phyloP scores from a whole-genome alignment of 2,329 filamentous ascomycete genomes.

The Botrytis medusae region DNA sequence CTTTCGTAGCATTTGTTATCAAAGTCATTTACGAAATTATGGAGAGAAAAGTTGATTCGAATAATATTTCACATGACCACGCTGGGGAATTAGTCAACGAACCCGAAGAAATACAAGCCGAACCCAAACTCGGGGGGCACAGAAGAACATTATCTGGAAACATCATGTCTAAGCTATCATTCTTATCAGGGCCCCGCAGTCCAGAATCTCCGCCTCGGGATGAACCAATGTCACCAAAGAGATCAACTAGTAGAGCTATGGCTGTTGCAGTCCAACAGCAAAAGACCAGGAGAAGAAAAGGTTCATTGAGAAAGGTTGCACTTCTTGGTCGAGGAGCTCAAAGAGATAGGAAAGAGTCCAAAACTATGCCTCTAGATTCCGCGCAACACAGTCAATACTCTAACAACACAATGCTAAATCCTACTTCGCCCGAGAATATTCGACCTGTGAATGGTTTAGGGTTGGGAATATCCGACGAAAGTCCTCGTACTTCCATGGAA shows the following conservation, averaged over 20 bases:
- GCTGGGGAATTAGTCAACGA: constrained; percentile 7
- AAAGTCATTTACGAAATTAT: constrained; percentile 1
- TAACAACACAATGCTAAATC: constrained; percentile 28
- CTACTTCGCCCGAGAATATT: constrained; percentile 35
- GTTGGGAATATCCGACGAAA: constrained; percentile 49
- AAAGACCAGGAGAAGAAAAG: constrained; percentile 69
- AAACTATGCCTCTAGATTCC: constrained; percentile 39
- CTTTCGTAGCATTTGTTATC: not conserved
- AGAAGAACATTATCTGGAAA: constrained; percentile 48
- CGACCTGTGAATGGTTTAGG: constrained; percentile 41
- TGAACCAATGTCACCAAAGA: constrained; percentile 37
- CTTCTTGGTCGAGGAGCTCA: constrained; percentile 72
- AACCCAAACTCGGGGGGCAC: constrained; percentile 45
- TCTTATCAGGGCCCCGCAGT: constrained; percentile 48
- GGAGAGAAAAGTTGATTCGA: not conserved
- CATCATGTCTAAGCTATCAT: constrained; percentile 68
- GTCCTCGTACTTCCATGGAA: constrained; percentile 49
- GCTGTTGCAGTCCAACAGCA: constrained; percentile 45
- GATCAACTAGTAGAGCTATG: constrained; percentile 36
- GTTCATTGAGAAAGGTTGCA: constrained; percentile 84
- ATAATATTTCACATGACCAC: not conserved
- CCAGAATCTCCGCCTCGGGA: constrained; percentile 39
- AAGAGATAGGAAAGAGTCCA: constrained; percentile 57
- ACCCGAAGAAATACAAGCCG: constrained; percentile 19
- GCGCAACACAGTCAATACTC: constrained; percentile 29